Evolutionary conservation across 2,329 filamentous ascomycete genomes (phyloP).

Genomic region (Scedosporium minutisporum): DNA sequence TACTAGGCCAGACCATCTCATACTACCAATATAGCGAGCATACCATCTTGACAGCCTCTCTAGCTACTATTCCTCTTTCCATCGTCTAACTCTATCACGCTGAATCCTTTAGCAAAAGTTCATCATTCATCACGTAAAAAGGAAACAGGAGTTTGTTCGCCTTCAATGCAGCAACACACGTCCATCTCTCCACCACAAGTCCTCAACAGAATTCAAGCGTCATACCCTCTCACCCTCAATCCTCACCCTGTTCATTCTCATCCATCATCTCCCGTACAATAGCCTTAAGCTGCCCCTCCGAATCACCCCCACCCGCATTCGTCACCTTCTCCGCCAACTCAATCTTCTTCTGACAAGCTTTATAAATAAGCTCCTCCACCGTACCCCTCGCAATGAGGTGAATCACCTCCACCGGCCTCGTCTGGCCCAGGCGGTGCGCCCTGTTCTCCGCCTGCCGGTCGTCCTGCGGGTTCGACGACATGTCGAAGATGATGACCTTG

Average conservation of each 20-base stretch:
- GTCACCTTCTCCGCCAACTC: constrained; percentile 63
- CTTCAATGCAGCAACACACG: neutral
- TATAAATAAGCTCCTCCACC: constrained; percentile 88
- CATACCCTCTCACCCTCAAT: neutral
- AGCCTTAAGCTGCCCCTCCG: constrained; percentile 1
- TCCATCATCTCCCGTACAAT: constrained; percentile 7
- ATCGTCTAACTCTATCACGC: neutral
- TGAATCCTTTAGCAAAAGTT: neutral
- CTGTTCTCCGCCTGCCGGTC: constrained; percentile 98
- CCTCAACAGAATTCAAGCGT: neutral
- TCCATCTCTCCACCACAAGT: neutral
- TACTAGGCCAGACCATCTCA: neutral
- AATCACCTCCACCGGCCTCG: constrained; percentile 79
- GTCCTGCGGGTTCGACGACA: constrained; percentile 95
- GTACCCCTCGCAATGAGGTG: constrained; percentile 71
- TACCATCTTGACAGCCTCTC: neutral
- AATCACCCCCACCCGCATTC: constrained; percentile 29
- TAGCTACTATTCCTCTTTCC: neutral
- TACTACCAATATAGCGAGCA: neutral
- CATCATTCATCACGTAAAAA: neutral
- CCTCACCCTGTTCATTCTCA: neutral
- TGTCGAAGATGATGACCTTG: constrained; percentile 96
- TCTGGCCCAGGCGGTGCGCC: constrained; percentile 90
- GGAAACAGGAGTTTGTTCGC: neutral
- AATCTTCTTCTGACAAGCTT: constrained; percentile 84